A percentile compares a stretch with the other conserved stretches of the same genome.
phyloP scores from a whole-genome alignment of 164 flowering plant genomes.

The Sextonia rubra region DNA sequence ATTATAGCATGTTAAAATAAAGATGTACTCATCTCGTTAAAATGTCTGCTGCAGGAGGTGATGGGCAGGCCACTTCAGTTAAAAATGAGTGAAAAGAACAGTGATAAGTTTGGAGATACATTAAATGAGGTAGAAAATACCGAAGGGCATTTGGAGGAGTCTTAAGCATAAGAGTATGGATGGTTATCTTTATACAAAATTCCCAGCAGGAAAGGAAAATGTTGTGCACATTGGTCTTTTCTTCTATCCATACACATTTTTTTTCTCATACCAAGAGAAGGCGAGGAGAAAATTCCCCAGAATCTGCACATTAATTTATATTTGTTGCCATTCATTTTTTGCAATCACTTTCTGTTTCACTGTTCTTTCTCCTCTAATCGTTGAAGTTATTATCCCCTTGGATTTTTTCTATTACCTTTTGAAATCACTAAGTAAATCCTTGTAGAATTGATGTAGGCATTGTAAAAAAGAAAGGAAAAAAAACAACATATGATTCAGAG shows the following conservation, averaged over 20 bases:
- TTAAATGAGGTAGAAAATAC: background rate
- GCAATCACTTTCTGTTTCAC: background rate
- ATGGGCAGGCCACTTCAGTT: conserved; percentile 14
- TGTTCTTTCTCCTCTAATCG: background rate
- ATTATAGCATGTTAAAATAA: background rate
- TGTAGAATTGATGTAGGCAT: no score
- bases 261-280: background rate
- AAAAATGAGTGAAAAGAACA: conserved; percentile 4
- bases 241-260: background rate
- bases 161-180: background rate
- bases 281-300: background rate
- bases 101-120: background rate
- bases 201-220: background rate
- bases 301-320: background rate
- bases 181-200: background rate
- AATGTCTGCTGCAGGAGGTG: conserved; percentile 5
- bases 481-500: no score
- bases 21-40: background rate
- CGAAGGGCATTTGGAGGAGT: conserved; percentile 3
- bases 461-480: no score
- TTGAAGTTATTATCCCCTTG: background rate
- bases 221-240: background rate
- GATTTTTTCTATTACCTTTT: background rate
- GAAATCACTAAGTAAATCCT: background rate
- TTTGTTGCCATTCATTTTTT: background rate